phyloP scores from a whole-genome alignment of 768 basidiomycete genomes.

The Tubosaeta brunneosetosa region DNA sequence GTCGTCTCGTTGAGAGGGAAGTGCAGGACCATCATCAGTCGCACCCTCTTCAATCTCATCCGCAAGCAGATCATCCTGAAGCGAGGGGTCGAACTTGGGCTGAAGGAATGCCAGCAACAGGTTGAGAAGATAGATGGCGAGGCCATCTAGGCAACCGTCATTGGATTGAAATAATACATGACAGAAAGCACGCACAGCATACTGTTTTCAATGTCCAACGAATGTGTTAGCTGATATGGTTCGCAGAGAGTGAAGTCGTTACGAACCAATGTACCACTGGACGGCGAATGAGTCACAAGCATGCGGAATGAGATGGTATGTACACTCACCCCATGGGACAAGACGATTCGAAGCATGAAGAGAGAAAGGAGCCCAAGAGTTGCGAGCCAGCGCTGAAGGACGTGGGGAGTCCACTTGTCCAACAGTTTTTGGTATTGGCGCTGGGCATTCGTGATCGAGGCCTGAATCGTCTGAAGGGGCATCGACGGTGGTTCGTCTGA shows the following conservation, averaged over 20 bases:
- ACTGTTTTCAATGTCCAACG: conserved; percentile 33
- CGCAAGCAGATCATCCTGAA: conserved; percentile 88
- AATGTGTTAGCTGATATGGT: not conserved
- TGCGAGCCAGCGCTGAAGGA: conserved; percentile 83
- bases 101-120: conserved; percentile 96
- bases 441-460: conserved; percentile 40
- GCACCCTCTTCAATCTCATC: conserved; percentile 96
- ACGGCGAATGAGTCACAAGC: conserved; percentile 1
- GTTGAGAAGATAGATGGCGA: conserved; percentile 94
- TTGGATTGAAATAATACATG: not conserved
- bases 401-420: conserved; percentile 91
- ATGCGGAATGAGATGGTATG: not conserved
- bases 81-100: conserved; percentile 95
- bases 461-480: conserved; percentile 28
- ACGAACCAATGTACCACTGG: conserved; percentile 92
- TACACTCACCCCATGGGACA: conserved; percentile 78
- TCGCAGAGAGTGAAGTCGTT: not conserved
- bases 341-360: conserved; percentile 81
- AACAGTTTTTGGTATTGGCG: conserved; percentile 82
- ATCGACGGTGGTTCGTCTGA: conserved; percentile 28
- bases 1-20: conserved; percentile 76
- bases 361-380: conserved; percentile 65
- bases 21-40: conserved; percentile 47
- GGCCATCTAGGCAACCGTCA: conserved; percentile 54
- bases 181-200: conserved; percentile 54